These are phyloP conservation scores for Terfezia claveryi DNA, from an alignment of 495 filamentous ascomycete genomes.

Conservation along the genomic window DNA sequence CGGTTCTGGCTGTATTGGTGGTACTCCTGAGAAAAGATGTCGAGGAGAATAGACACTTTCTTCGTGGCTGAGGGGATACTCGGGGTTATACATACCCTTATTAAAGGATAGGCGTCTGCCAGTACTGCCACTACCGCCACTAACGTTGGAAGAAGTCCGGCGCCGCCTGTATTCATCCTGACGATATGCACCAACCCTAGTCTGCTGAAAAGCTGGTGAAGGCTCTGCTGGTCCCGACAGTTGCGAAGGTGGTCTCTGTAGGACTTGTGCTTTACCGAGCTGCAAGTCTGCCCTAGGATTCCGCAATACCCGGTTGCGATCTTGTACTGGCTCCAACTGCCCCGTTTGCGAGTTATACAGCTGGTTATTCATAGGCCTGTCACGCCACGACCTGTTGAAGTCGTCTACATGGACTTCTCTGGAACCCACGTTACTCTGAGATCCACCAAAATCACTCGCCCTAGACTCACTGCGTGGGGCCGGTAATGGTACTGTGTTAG, in stretches of 20 bases:
- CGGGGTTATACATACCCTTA: slow-evolving; percentile 3
- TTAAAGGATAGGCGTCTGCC: slow-evolving; percentile 21
- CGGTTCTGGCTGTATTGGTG: background rate
- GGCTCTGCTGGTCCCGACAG: slow-evolving; percentile 61
- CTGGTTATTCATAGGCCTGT: slow-evolving; percentile 38
- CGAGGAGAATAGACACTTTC: slow-evolving; percentile 16
- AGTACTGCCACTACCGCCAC: slow-evolving; percentile 62
- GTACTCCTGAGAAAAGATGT: slow-evolving; percentile 21
- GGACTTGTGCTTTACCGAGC: slow-evolving; percentile 49
- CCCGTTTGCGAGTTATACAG: slow-evolving; percentile 89
- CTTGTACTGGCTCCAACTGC: slow-evolving; percentile 71
- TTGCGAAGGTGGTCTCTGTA: slow-evolving; percentile 48
- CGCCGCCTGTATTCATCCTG: slow-evolving; percentile 46
- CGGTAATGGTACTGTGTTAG: slow-evolving; percentile 53
- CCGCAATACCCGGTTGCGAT: slow-evolving; percentile 42
- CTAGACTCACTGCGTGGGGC: slow-evolving; percentile 26
- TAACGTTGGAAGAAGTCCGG: slow-evolving; percentile 83
- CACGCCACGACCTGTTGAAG: slow-evolving; percentile 72
- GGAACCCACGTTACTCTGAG: slow-evolving; percentile 23
- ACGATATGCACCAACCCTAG: slow-evolving; percentile 23
- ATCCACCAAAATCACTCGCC: slow-evolving; percentile 9
- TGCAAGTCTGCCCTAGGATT: slow-evolving; percentile 34
- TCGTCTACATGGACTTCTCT: slow-evolving; percentile 89
- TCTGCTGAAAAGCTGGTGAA: slow-evolving; percentile 76
- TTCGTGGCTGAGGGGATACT: slow-evolving; percentile 18